Evolutionary conservation across 2,329 filamentous ascomycete genomes (phyloP), one percentile per base, ranked within the genome.

Genomic region (Trichophyton benhamiae): DNA sequence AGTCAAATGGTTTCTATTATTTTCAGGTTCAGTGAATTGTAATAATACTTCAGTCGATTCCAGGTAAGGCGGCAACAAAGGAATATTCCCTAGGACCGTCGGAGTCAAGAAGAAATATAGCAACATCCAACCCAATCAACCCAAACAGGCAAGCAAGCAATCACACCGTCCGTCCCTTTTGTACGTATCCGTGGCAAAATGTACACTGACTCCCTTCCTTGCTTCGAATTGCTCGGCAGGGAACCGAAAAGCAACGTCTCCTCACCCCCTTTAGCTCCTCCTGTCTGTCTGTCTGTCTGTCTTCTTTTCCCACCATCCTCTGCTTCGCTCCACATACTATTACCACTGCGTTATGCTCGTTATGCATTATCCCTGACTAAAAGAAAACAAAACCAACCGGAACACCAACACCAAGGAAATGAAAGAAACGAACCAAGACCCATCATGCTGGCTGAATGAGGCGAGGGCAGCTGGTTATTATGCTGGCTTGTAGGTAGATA

Each of bases 401-500:
- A 46, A 58, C 57, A 46, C 57, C 57, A 46, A 58, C 36, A 13
- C 57, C 57, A 44, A 58, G 33, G 52, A 36, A 55, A n/a, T 3
- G 22, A 53, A 53, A 33, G 22, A n/a, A 55, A 55, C 27, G 52
- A 17, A 55, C 30, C 27, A 58, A 58, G 25, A 27, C 57, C 36
- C 57, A 58, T 13, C 15, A 42, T 44, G 57, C 57, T 36, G 57
- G 41, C 20, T 58, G n/a, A 44, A 58, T 15, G 20, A 17, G 27
- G 20, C 7, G 22, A 20, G 2, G 52, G 25, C 7, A n/a, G 57
- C 36, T 44, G 15, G 20, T 30, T 36, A 42, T 36, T 22, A 64
- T 62, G 65, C 60, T 57, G 41, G 63, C 83, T 80, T 84, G 85
- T 61, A 88, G 85, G 66, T 58, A 38, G 33, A 3, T 38, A 38